Base-by-base conservation (phyloP, 108 stramenopile genomes). In the Aureococcus anophagefferens region DNA sequence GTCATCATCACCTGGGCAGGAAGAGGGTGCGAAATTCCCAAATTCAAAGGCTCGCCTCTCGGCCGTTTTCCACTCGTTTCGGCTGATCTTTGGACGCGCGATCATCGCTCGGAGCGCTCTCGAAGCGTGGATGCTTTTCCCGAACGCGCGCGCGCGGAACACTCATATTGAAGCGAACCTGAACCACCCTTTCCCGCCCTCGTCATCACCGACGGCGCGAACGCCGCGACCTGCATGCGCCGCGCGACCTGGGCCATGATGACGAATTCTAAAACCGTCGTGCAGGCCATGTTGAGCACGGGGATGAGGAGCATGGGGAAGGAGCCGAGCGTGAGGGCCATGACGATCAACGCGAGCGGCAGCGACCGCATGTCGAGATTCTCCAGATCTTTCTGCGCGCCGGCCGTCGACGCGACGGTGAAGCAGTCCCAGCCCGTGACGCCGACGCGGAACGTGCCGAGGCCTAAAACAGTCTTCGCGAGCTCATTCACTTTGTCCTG, bases 141-240 rank as follows among this genome's bases (percentile, higher is more conserved):
- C n/a, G n/a, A n/a, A n/a, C n/a, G n/a, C n/a, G n/a, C n/a, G n/a
- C n/a, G n/a, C n/a, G n/a, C n/a, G n/a, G n/a, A n/a, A n/a, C n/a
- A n/a, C n/a, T n/a, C n/a, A n/a, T n/a, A n/a, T n/a, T n/a, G n/a
- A n/a, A n/a, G n/a, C n/a, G n/a, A n/a, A n/a, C n/a, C n/a, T n/a
- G n/a, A n/a, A n/a, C n/a, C n/a, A n/a, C n/a, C n/a, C n/a, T n/a
- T n/a, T n/a, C n/a, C n/a, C n/a, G n/a, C n/a, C n/a, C n/a, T n/a
- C n/a, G n/a, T n/a, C 79, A 80, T 80, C 35, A 80, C 64, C 30
- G 65, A 46, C 29, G 79, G 79, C 28, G 72, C 76, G 68, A 80
- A 80, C 51, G 75, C 64, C 17, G 75, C 70, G 64, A 80, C 69
- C 36, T 73, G 72, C n/a, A 73, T 70, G n/a, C 21, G 62, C 31